A percentile compares a stretch with the other conserved stretches of the same genome.
These are phyloP conservation scores for Cryptococcus sp. DNA, from an alignment of 1,284 basidiomycete species.

Conservation along the genomic window DNA sequence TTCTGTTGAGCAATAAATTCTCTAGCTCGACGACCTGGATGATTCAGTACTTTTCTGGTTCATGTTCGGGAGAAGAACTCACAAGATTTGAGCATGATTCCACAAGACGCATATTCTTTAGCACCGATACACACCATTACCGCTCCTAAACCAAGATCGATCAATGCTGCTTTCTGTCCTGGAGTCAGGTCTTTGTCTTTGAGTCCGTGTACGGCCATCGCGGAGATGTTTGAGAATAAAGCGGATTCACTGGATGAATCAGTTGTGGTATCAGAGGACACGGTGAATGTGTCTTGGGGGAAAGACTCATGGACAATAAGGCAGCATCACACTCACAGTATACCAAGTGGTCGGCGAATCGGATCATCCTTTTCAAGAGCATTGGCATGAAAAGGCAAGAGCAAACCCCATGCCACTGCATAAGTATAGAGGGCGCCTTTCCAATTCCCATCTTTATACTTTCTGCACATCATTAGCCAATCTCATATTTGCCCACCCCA, in stretches of 20 bases:
- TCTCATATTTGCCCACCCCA: neutral
- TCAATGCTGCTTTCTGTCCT: neutral
- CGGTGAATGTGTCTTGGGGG: neutral
- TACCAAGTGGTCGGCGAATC: constrained; percentile 3
- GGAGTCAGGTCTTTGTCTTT: neutral
- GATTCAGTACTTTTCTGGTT: neutral
- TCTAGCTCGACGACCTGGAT: constrained; percentile 7
- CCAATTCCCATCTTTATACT: constrained; percentile 12
- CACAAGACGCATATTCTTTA: neutral
- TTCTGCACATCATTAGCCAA: constrained; percentile 1
- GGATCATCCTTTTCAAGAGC: neutral
- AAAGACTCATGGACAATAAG: neutral
- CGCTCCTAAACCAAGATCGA: constrained; percentile 4
- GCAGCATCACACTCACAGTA: constrained; percentile 5
- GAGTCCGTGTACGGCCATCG: constrained; percentile 3
- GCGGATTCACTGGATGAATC: constrained; percentile 5
- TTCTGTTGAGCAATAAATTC: constrained; percentile 2
- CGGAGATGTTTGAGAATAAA: constrained; percentile 11
- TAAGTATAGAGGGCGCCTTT: constrained; percentile 17
- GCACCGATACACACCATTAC: constrained; percentile 4
- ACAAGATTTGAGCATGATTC: constrained; percentile 10
- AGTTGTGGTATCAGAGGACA: neutral
- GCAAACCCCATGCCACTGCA: constrained; percentile 14
- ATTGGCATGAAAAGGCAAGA: constrained; percentile 11
- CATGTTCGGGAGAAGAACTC: neutral